Conservation (phyloP, 2,329 filamentous ascomycete species). For the Fusarium camptoceras region DNA sequence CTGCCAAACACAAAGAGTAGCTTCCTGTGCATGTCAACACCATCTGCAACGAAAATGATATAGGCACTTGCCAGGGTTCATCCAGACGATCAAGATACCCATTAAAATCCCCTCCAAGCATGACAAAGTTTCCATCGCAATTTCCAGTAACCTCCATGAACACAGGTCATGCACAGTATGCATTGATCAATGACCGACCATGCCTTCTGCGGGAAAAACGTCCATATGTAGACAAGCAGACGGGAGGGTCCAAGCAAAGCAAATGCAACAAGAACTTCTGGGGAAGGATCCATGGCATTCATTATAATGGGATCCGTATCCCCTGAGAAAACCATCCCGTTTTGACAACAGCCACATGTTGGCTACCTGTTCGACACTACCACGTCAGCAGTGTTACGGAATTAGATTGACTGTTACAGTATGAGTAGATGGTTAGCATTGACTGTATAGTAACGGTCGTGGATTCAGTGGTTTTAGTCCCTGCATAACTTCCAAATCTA, state of each 20-base stretch:
- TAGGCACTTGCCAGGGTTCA: not conserved
- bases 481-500: slow-evolving; percentile 18
- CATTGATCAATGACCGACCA: slow-evolving; percentile 42
- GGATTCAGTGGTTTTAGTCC: slow-evolving; percentile 8
- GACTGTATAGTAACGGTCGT: slow-evolving; percentile 1
- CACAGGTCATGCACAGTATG: slow-evolving; percentile 42
- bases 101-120: slow-evolving; percentile 20
- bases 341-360: slow-evolving; percentile 23
- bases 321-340: slow-evolving; percentile 27
- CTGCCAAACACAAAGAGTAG: not conserved
- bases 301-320: not conserved
- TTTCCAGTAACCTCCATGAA: slow-evolving; percentile 38
- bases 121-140: slow-evolving; percentile 31
- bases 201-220: slow-evolving; percentile 20
- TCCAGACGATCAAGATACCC: not conserved
- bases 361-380: slow-evolving; percentile 30
- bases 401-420: slow-evolving; percentile 36
- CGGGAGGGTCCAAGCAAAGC: slow-evolving; percentile 13
- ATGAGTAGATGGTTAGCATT: slow-evolving; percentile 17
- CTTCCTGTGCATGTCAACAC: not conserved
- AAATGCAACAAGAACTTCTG: slow-evolving; percentile 16
- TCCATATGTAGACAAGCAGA: not conserved
- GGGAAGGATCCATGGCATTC: slow-evolving; percentile 9
- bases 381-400: slow-evolving; percentile 26
- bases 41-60: not conserved